Percentiles rank a stretch among this genome's conserved stretches.
Evolutionary conservation across 768 basidiomycete genomes (phyloP).

Genomic region (Nidularia pulvinata): DNA sequence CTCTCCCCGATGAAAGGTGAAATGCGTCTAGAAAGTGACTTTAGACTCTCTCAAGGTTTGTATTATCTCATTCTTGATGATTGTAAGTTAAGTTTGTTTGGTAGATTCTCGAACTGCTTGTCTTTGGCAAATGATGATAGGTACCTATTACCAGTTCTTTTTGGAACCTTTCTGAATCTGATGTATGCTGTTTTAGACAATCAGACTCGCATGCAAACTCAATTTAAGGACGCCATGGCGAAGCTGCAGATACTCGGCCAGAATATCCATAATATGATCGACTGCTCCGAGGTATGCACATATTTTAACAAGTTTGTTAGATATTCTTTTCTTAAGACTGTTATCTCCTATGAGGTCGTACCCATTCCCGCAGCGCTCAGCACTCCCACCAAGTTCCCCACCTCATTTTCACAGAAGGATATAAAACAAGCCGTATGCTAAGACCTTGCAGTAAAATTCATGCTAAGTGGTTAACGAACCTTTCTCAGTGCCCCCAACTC

Average conservation of each 20-base stretch:
- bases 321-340: conserved; percentile 8
- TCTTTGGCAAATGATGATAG: conserved; percentile 9
- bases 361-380: conserved; percentile 11
- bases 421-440: conserved; percentile 9
- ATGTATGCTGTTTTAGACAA: conserved; percentile 13
- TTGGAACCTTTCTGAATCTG: conserved; percentile 7
- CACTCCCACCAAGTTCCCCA: conserved; percentile 17
- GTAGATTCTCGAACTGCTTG: conserved; percentile 14
- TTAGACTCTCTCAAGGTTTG: conserved; percentile 12
- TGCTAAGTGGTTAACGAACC: not conserved
- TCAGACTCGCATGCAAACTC: conserved; percentile 14
- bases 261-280: conserved; percentile 20
- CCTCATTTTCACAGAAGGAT: conserved; percentile 12
- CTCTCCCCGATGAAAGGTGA: conserved; percentile 30
- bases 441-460: not conserved
- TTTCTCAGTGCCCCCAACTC: not conserved
- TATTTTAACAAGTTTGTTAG: not conserved
- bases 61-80: not conserved
- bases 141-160: not conserved
- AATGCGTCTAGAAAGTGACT: conserved; percentile 38
- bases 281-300: conserved; percentile 30
- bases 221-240: conserved; percentile 26
- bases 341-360: conserved; percentile 1
- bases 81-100: not conserved
- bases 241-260: conserved; percentile 30